phyloP scores from a whole-genome alignment of 345 rosid genomes.

The Melaleuca quinquenervia region DNA sequence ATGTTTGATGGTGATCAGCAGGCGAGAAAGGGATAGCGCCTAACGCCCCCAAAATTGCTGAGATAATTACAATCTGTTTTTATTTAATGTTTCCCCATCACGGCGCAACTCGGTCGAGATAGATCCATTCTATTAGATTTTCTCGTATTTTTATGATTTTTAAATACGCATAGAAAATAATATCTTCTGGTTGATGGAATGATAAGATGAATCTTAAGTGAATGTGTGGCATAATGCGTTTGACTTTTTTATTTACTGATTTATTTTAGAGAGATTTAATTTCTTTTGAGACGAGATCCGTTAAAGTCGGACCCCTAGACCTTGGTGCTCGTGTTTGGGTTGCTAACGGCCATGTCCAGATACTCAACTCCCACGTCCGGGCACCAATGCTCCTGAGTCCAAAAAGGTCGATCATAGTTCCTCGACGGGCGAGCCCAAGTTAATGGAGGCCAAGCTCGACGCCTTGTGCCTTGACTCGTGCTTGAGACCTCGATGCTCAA shows the following conservation, averaged over 20 bases:
- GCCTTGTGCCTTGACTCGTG: not conserved
- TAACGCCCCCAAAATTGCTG: not conserved
- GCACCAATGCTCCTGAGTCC: not conserved
- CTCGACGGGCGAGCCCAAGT: not conserved
- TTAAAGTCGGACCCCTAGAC: not conserved
- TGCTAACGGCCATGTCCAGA: not conserved
- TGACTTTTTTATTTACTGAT: not conserved
- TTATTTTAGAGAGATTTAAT: not conserved
- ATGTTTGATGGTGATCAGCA: not conserved
- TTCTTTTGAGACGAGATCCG: not conserved
- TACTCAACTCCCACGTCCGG: not conserved
- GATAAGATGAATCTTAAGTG: not conserved
- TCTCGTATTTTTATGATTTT: too few relatives aligned
- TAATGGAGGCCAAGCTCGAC: not conserved
- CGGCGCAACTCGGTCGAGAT: not conserved
- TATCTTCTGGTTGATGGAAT: not conserved
- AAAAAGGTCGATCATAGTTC: not conserved
- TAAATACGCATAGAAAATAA: too few relatives aligned
- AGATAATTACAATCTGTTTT: not conserved
- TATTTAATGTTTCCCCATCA: not conserved
- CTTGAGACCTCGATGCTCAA: not conserved
- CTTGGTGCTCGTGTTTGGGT: not conserved
- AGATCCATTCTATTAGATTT: not conserved
- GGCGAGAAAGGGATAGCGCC: not conserved
- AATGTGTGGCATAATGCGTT: too few relatives aligned